These are phyloP conservation scores for Zymoseptoria tritici DNA, from an alignment of 2,329 filamentous ascomycete genomes.

Conservation along the genomic window DNA sequence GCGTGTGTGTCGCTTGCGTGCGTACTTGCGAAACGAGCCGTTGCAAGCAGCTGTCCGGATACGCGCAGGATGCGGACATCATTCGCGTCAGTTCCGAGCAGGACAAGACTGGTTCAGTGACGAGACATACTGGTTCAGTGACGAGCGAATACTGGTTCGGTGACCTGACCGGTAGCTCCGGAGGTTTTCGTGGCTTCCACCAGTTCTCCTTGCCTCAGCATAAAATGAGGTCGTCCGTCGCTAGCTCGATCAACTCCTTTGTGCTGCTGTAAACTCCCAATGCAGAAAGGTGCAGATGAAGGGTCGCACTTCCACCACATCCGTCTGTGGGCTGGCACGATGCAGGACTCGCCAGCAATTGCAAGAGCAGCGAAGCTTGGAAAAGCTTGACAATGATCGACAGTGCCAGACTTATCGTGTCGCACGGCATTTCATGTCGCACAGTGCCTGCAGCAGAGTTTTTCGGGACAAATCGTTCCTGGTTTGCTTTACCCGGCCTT, in stretches of 20 bases:
- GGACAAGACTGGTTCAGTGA: not conserved
- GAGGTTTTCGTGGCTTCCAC: not conserved
- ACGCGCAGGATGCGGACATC: not conserved
- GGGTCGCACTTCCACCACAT: not conserved
- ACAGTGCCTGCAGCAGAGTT: constrained; percentile 8
- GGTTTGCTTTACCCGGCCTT: constrained; percentile 4
- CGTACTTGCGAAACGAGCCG: not conserved
- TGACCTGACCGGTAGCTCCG: not conserved
- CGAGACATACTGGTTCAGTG: not conserved
- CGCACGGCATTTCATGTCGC: constrained; percentile 5
- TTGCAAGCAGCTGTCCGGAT: not conserved
- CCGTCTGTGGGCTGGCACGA: not conserved
- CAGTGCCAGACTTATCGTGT: not conserved
- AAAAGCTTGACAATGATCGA: constrained; percentile 4
- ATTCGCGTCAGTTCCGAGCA: not conserved
- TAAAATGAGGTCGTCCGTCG: not conserved
- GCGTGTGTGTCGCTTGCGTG: not conserved
- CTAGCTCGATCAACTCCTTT: not conserved
- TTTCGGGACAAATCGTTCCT: not conserved
- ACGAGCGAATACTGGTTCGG: not conserved
- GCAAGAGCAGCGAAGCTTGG: not conserved
- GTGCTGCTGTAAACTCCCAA: not conserved
- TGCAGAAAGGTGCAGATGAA: not conserved
- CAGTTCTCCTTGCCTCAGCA: not conserved
- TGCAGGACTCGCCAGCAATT: not conserved